These are phyloP conservation scores for Curvularia verruculosa DNA, from an alignment of 2,329 filamentous ascomycete species.

Conservation along the genomic window DNA sequence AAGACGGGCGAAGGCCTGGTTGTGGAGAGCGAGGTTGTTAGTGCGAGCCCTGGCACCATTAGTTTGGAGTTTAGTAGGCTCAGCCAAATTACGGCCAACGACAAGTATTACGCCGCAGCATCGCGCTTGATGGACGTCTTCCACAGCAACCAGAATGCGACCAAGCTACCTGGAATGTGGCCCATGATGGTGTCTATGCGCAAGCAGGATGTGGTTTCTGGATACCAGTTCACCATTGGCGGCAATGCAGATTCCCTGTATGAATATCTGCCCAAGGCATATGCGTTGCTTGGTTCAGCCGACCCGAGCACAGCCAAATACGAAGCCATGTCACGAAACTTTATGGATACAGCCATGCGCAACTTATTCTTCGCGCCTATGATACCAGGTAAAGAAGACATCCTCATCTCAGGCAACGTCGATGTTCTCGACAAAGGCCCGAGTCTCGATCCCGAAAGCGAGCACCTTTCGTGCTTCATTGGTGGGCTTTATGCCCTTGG, in stretches of 20 bases:
- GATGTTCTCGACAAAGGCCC: conserved; percentile 21
- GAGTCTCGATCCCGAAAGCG: conserved; percentile 55
- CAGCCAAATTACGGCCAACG: conserved; percentile 44
- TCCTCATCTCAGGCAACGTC: conserved; percentile 48
- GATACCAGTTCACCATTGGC: conserved; percentile 44
- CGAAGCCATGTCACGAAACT: conserved; percentile 59
- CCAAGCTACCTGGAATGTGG: conserved; percentile 46
- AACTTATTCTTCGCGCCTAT: conserved; percentile 58
- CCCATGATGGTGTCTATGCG: conserved; percentile 48
- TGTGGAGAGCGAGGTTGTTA: conserved; percentile 50
- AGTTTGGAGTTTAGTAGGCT: conserved; percentile 50
- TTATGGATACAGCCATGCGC: conserved; percentile 54
- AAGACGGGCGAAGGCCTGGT: conserved; percentile 37
- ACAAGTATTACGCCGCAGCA: conserved; percentile 48
- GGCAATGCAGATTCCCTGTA: conserved; percentile 48
- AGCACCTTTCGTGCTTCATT: conserved; percentile 66
- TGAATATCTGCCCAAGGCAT: conserved; percentile 48
- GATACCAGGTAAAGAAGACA: conserved; percentile 35
- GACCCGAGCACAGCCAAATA: conserved; percentile 58
- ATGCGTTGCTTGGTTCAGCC: conserved; percentile 47
- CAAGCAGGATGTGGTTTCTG: conserved; percentile 35
- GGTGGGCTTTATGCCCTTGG: conserved; percentile 68
- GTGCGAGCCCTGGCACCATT: conserved; percentile 56
- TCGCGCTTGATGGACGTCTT: conserved; percentile 42
- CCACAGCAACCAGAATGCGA: conserved; percentile 39